A percentile compares a stretch with the other conserved stretches of the same genome.
phyloP scores from a whole-genome alignment of 768 basidiomycete genomes.

The Auricularia sp. region DNA sequence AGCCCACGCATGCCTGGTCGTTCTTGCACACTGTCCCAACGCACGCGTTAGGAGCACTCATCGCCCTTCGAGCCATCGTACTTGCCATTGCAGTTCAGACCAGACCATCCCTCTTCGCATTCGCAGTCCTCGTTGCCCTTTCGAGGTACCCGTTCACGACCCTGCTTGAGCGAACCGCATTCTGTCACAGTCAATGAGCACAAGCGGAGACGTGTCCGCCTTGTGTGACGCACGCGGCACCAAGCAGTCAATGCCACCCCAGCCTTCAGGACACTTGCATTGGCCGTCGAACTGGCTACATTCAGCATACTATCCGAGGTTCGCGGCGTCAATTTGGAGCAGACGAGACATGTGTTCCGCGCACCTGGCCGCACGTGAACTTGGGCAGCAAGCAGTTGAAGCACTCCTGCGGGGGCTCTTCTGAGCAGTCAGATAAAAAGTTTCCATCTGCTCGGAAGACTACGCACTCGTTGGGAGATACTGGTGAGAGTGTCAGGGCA shows the following conservation, averaged over 20 bases:
- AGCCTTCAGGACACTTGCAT: slow-evolving; percentile 95
- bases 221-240: slow-evolving; percentile 60
- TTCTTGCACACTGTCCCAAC: slow-evolving; percentile 67
- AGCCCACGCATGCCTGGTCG: slow-evolving; percentile 68
- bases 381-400: slow-evolving; percentile 94
- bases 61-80: not conserved
- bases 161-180: slow-evolving; percentile 90
- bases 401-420: slow-evolving; percentile 31
- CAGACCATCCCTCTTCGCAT: slow-evolving; percentile 91
- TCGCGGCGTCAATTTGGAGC: not conserved
- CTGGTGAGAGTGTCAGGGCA: not conserved
- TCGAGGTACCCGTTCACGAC: slow-evolving; percentile 71
- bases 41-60: slow-evolving; percentile 1
- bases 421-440: not conserved
- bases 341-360: not conserved
- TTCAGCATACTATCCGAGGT: slow-evolving; percentile 45
- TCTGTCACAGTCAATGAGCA: slow-evolving; percentile 35
- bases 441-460: too few species aligned
- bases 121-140: slow-evolving; percentile 68
- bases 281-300: slow-evolving; percentile 92
- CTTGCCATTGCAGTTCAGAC: slow-evolving; percentile 93
- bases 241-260: slow-evolving; percentile 93
- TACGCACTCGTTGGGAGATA: not conserved
- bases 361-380: slow-evolving; percentile 77
- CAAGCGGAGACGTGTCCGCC: slow-evolving; percentile 8